Base-by-base conservation (phyloP, 148 eudicot species). In the Vaccinium darrowii region DNA sequence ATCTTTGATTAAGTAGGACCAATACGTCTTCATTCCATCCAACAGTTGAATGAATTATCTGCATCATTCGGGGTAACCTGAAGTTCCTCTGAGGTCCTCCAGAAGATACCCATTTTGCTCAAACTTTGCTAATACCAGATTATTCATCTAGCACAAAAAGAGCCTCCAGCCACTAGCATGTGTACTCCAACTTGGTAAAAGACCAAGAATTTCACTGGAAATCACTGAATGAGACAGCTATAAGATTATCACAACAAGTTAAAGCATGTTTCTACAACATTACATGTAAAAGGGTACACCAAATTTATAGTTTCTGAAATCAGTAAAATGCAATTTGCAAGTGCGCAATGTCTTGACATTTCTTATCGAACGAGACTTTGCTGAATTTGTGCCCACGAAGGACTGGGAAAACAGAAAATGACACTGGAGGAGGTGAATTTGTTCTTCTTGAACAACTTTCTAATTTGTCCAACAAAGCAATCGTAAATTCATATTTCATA, bases 141-240 rank as follows among this genome's bases (percentile, higher is more conserved):
- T 19, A 52, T 81, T 80, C 13, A 4, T 62, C 81, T 14, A 13
- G 63, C 65, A 69, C 27, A 80, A 87, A 78, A 86, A 84, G 86
- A 81, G 69, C 63, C 57, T 83, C 90, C 87, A 65, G 86, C 85
- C 73, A 83, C 83, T 58, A 75, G 84, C 69, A 86, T 51, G 54
- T 78, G 84, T 52, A 87, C 86, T 80, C 85, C 88, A 85, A 53
- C 79, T 60, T 84, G 85, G 62, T 53, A 78, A 72, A 33, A 27
- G 84, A 79, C 92, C 86, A 82, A 82, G 78, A 80, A 75, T 62
- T 82, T 83, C 85, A 73, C 90, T 87, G 87, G 85, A 86, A 63
- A 81, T 3, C 82, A 73, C 56, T 57, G 23, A 82, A 80, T 25
- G 6, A 52, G 18, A 52, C 58, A 47, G 50, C 47, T 10, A 8